Evolutionary conservation across 2,329 filamentous ascomycete genomes (phyloP), one percentile per base, ranked within the genome.

Genomic region (Scedosporium dehoogii): DNA sequence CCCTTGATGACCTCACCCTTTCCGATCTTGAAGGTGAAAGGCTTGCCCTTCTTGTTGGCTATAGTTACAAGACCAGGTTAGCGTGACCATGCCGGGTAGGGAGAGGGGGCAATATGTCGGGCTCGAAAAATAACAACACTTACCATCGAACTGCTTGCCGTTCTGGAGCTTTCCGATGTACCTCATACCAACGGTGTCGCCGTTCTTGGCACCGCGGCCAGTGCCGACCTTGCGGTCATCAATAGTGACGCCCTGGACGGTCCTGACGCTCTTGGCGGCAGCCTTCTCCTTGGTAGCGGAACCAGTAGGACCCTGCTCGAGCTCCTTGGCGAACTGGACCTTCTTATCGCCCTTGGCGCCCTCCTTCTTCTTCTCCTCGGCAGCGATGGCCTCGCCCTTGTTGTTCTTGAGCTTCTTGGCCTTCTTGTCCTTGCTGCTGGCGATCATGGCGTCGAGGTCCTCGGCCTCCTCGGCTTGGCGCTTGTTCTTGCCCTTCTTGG

Each of bases 11-110:
- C 96, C 76, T 97, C 91, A 65, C 92, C 92, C 73, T 87, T 86
- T 69, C 94, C 96, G 65, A 96, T 86, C 82, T 93, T 96, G 86
- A 97, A 97, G 68, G 84, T 84, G 81, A 99, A 99, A 63, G 96
- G 93, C 81, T 96, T 92, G 71, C 94, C 94, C 81, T 96, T 97
- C 85, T 97, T 99, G 85, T 99, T 97, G 76, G 92, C 91, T 92
- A 70, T 53, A 67, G 3, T 23, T 42, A 55, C 48, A 59, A 42
- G 55, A 51, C 65, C 65, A 23, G 63, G 69, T 71, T 69, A 72
- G 69, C 59, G 25, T 23, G 18, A 18, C 42, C 6, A 2, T 16
- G 14, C 6, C 3, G 29, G n/a, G 5, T 14, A 4, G 5, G 14
- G 29, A n/a, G 56, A 21, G 3, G 27, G 10, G 3, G n/a, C 9